Conservation (phyloP, 2,329 filamentous ascomycete genomes). For the Diaporthe caulivora region DNA sequence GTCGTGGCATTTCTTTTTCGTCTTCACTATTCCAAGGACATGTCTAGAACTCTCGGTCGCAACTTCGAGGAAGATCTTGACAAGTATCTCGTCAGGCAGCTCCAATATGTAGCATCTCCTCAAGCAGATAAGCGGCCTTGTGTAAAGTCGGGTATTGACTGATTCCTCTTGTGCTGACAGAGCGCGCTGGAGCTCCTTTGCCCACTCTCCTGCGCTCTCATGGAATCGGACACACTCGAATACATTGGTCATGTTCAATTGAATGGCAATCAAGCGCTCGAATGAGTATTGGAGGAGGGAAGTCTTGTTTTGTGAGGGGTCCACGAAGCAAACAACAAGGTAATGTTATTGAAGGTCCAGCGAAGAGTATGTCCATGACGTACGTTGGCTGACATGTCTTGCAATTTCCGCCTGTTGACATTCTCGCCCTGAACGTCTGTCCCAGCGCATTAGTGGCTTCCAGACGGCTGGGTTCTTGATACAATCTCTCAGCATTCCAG, state of each 20-base stretch:
- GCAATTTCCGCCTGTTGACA: neutral
- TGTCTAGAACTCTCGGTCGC: neutral
- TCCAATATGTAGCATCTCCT: neutral
- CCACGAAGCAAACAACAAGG: no score
- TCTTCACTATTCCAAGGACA: neutral
- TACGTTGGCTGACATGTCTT: slow-evolving; percentile 1
- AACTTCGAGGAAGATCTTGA: slow-evolving; percentile 9
- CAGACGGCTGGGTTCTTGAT: neutral
- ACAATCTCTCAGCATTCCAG: slow-evolving; percentile 20
- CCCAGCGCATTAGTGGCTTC: neutral
- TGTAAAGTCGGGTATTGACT: neutral
- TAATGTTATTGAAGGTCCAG: neutral
- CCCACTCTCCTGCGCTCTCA: neutral
- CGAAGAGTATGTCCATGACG: neutral
- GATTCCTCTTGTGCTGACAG: slow-evolving; percentile 19
- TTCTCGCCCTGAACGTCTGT: neutral
- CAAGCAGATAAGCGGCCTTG: neutral
- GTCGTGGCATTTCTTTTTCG: neutral
- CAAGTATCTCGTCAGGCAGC: neutral
- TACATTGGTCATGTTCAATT: neutral
- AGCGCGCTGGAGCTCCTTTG: slow-evolving; percentile 2
- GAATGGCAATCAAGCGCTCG: neutral
- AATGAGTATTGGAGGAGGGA: neutral
- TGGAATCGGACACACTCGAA: neutral
- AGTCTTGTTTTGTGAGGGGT: accelerated